phyloP scores from a whole-genome alignment of 345 rosid species.

The Salix arbutifolia region DNA sequence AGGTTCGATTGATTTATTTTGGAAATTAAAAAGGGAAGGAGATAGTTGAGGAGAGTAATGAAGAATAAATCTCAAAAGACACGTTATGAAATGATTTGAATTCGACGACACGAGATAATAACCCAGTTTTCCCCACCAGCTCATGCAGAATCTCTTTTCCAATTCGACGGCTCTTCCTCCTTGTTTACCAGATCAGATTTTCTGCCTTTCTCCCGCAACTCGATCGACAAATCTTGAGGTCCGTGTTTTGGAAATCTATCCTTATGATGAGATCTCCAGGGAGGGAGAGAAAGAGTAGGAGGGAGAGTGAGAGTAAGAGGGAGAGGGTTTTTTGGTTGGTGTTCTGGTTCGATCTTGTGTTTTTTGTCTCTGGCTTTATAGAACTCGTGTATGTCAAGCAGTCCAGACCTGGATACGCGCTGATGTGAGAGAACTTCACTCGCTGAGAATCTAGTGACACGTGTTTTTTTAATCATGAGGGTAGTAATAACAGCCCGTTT shows the following conservation, averaged over 20 bases:
- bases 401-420: neutral
- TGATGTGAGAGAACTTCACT: neutral
- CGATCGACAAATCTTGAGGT: neutral
- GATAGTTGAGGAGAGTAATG: conserved; percentile 79
- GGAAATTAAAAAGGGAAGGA: conserved; percentile 42
- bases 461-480: neutral
- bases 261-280: neutral
- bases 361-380: neutral
- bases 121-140: conserved; percentile 85
- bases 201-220: neutral
- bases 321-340: neutral
- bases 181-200: neutral
- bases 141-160: conserved; percentile 63
- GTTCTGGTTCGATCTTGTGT: neutral
- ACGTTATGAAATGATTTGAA: conserved; percentile 71
- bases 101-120: conserved; percentile 39
- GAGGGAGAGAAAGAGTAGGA: neutral
- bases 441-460: neutral
- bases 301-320: neutral
- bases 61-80: conserved; percentile 70
- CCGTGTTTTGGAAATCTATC: neutral
- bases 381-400: neutral
- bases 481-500: too few species aligned
- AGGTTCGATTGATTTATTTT: conserved; percentile 46
- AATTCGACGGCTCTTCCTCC: conserved; percentile 8